Evolutionary conservation across 1,284 basidiomycete species (phyloP), one percentile per base, ranked within the genome.

Genomic region (Farysia itapuensis): DNA sequence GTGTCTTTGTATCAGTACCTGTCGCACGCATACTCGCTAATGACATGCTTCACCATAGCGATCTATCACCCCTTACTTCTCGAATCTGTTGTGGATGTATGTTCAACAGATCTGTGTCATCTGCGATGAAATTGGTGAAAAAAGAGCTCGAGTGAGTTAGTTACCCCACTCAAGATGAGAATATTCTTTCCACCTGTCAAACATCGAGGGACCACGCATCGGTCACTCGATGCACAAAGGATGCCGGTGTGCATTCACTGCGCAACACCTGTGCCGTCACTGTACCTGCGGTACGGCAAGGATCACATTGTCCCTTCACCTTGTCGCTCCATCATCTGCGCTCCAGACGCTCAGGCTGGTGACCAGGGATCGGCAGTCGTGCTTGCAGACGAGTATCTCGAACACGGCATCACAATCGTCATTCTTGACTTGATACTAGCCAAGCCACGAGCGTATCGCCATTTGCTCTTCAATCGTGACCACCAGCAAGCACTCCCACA

Each of bases 381-480:
- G 0, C 23, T 93, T 70, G 86, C 86, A 1, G 91, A 95, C 76
- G 89, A 88, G 47, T 89, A 93, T 61, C 88, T 94, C 51, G 90
- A 94, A 72, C 87, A 92, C 59, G 89, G 91, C 59, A 79, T 82
- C 0, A 79, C 92, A 39, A 85, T 86, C 1, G 79, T 94, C 16
- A 78, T 90, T 2, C 81, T 94, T 33, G 91, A 94, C 77, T 80
- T 94, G 8, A 87, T 94, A 41, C 81, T 94, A 20, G 82, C 94
- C 32, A 94, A 93, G 75, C 82, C 88, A 16, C 85, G 85, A 18
- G 90, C 93, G 1, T 94, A 88, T 73, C 81, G 89, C 12, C 91
- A 95, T 78, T 78, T 95, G 19, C 79, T 95, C n/a, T 94, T 89
- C 75, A 95, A 95, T 69, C 81, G 89, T 0, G 1, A 36, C 4